Evolutionary conservation across 1,139 yeast genomes (phyloP).

Genomic region (Geotrichum restrictum): DNA sequence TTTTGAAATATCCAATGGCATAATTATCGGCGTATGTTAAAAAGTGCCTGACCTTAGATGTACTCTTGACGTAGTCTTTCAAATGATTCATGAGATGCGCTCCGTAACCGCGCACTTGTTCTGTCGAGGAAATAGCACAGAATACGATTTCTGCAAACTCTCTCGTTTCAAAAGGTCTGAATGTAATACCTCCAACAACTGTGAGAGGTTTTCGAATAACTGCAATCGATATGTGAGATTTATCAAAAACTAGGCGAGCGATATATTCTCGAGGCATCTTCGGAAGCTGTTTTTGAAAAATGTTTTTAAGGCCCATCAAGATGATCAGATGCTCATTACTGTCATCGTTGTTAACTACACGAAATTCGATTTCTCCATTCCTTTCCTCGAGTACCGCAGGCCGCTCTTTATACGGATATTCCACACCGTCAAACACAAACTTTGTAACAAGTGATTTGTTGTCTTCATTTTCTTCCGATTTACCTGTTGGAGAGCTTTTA

Average conservation of each 20-base stretch:
- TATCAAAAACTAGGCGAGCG: constrained; percentile 87
- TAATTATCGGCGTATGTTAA: constrained; percentile 96
- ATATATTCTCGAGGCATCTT: constrained; percentile 98
- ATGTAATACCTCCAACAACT: constrained; percentile 97
- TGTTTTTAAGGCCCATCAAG: constrained; percentile 88
- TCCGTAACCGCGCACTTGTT: constrained; percentile 97
- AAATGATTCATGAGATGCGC: constrained; percentile 97
- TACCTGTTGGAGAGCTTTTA: background rate
- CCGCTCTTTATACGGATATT: constrained; percentile 81
- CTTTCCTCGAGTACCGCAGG: constrained; percentile 92
- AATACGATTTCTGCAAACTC: constrained; percentile 97
- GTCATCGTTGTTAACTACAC: constrained; percentile 94
- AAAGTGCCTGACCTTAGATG: constrained; percentile 80
- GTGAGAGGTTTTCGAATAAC: constrained; percentile 89
- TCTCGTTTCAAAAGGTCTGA: constrained; percentile 84
- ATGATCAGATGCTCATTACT: constrained; percentile 83
- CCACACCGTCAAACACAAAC: constrained; percentile 68
- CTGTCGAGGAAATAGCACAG: constrained; percentile 95
- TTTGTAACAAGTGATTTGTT: constrained; percentile 37
- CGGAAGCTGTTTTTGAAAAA: constrained; percentile 94
- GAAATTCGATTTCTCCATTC: constrained; percentile 85
- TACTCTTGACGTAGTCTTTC: constrained; percentile 80
- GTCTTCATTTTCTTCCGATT: background rate
- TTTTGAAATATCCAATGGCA: constrained; percentile 96
- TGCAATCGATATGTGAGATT: constrained; percentile 93